Conservation (phyloP, 768 basidiomycete genomes). For the Tylopilus balloui region DNA sequence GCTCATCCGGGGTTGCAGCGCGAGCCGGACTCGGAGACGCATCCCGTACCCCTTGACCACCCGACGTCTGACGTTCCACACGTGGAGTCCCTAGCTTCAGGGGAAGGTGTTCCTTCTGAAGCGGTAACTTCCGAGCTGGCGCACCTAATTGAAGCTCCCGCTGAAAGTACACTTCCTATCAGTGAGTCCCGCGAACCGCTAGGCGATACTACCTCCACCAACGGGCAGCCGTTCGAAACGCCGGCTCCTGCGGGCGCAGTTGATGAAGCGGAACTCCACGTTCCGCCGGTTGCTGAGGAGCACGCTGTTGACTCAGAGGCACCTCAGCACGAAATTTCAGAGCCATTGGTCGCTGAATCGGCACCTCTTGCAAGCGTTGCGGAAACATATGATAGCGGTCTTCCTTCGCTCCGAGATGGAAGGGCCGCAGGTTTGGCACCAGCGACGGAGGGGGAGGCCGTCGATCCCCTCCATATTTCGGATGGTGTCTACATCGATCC, state of each 20-base stretch:
- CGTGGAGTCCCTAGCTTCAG: conserved; percentile 13
- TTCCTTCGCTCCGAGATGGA: conserved; percentile 7
- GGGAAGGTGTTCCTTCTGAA: conserved; percentile 9
- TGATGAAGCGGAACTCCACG: conserved; percentile 3
- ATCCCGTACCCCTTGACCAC: conserved; percentile 15
- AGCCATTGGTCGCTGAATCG: conserved; percentile 11
- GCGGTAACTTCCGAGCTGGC: neutral
- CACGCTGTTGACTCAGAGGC: conserved; percentile 4
- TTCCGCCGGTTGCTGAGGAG: conserved; percentile 6
- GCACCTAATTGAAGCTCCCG: conserved; percentile 8
- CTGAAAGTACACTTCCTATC: conserved; percentile 2
- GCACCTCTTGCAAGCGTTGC: conserved; percentile 1
- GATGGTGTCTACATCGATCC: conserved; percentile 72
- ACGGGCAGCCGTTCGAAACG: conserved; percentile 7
- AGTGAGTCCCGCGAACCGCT: conserved; percentile 22
- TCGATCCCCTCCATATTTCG: conserved; percentile 55
- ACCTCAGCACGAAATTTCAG: conserved; percentile 8
- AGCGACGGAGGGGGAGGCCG: conserved; percentile 10
- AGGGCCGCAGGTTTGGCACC: conserved; percentile 10
- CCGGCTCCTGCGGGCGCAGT: conserved; percentile 1
- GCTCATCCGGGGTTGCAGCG: conserved; percentile 2
- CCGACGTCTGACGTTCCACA: conserved; percentile 12
- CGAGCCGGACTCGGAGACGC: conserved; percentile 12
- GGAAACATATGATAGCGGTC: conserved; percentile 5
- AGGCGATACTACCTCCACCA: conserved; percentile 3